phyloP scores from a whole-genome alignment of 352 stramenopile species.

The Globisporangium uncinulatum region DNA sequence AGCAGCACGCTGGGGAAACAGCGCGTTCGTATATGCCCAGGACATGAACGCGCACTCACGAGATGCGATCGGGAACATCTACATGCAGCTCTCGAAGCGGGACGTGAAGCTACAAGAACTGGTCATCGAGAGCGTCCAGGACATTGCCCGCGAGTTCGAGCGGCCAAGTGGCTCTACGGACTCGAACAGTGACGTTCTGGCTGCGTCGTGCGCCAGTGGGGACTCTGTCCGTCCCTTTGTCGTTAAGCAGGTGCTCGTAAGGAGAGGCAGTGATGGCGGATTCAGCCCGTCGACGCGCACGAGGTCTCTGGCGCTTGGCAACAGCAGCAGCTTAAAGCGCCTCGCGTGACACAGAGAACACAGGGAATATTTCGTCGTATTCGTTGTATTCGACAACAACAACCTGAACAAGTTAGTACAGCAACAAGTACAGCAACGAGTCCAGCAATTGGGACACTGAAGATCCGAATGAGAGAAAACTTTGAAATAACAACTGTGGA shows the following conservation, averaged over 20 bases:
- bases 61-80: slow-evolving; percentile 59
- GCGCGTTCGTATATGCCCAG: slow-evolving; percentile 30
- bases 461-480: no score
- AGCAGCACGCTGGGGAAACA: slow-evolving; percentile 12
- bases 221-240: slow-evolving; percentile 1
- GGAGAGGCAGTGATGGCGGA: neutral
- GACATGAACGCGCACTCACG: slow-evolving; percentile 42
- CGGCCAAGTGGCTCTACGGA: neutral
- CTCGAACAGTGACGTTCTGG: no score
- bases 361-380: neutral
- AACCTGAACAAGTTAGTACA: no score
- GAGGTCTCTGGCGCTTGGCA: neutral
- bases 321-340: slow-evolving; percentile 12
- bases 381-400: no score
- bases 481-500: no score
- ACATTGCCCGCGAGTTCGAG: slow-evolving; percentile 20
- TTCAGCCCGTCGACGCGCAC: neutral
- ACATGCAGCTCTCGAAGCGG: slow-evolving; percentile 38
- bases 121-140: slow-evolving; percentile 27
- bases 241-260: slow-evolving; percentile 13
- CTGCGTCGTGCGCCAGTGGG: neutral
- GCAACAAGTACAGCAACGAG: neutral
- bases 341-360: neutral
- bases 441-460: no score
- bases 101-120: slow-evolving; percentile 34